phyloP scores from a whole-genome alignment of 257 asterid genomes.

The Solanum ahanhuiri region DNA sequence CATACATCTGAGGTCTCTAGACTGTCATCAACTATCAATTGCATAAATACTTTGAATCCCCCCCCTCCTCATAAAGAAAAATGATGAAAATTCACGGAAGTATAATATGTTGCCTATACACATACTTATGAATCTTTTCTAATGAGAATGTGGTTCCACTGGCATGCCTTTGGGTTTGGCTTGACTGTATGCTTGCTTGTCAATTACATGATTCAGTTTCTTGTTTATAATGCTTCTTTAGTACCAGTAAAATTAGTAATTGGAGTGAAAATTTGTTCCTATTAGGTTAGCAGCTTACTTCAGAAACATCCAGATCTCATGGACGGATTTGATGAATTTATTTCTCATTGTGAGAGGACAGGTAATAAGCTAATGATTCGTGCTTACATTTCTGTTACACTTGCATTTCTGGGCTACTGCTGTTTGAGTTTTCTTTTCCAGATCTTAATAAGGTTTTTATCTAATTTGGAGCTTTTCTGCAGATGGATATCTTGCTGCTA shows the following conservation, averaged over 20 bases:
- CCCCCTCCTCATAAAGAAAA: background rate
- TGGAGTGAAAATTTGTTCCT: conserved; percentile 10
- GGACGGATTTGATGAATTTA: conserved; percentile 50
- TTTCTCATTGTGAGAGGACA: conserved; percentile 34
- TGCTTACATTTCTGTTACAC: conserved; percentile 1
- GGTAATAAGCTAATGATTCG: conserved; percentile 26
- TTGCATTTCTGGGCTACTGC: background rate
- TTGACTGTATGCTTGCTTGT: background rate
- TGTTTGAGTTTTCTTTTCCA: conserved; percentile 3
- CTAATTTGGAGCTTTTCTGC: background rate
- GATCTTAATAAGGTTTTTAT: background rate
- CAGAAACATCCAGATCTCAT: conserved; percentile 47
- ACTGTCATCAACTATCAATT: background rate
- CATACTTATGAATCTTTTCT: background rate
- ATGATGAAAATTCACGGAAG: background rate
- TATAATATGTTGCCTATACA: background rate
- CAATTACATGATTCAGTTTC: conserved; percentile 3
- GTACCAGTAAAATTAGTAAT: conserved; percentile 10
- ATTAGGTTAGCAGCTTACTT: conserved; percentile 44
- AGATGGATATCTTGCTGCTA: conserved; percentile 8
- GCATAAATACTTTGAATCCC: background rate
- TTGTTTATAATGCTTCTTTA: conserved; percentile 8
- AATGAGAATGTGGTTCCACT: background rate
- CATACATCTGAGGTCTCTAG: background rate
- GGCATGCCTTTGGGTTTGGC: background rate